Conservation (phyloP, 148 eudicot species). For the Limonium bicolor region DNA sequence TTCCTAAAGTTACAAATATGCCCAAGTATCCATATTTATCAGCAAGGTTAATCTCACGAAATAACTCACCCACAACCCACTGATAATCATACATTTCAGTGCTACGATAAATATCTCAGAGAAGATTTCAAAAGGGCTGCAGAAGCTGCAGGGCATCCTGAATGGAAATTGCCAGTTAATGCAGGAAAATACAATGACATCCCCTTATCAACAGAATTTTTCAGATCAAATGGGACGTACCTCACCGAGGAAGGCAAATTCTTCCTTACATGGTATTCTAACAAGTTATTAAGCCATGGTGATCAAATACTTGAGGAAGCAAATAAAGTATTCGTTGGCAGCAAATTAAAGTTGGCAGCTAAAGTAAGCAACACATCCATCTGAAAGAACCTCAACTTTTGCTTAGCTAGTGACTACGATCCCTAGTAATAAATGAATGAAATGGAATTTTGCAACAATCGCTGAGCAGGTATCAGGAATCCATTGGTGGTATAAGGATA, state of each 20-base stretch:
- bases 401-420: background rate
- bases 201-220: slow-evolving; percentile 51
- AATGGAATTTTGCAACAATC: background rate
- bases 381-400: background rate
- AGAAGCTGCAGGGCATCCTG: slow-evolving; percentile 44
- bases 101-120: slow-evolving; percentile 67
- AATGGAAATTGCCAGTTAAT: slow-evolving; percentile 55
- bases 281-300: slow-evolving; percentile 58
- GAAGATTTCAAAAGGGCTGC: slow-evolving; percentile 59
- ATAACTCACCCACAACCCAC: background rate
- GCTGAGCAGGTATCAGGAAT: slow-evolving; percentile 51
- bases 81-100: slow-evolving; percentile 26
- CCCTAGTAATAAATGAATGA: background rate
- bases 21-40: too few species aligned
- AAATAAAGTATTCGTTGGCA: slow-evolving; percentile 50
- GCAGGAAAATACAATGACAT: slow-evolving; percentile 65
- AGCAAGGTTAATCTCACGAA: too few species aligned
- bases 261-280: slow-evolving; percentile 82
- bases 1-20: background rate
- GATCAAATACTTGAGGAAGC: slow-evolving; percentile 90
- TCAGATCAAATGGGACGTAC: slow-evolving; percentile 48
- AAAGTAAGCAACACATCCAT: slow-evolving; percentile 25
- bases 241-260: slow-evolving; percentile 51
- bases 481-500: slow-evolving; percentile 80
- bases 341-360: slow-evolving; percentile 49